A percentile compares a stretch with the other conserved stretches of the same genome.
Evolutionary conservation across 495 filamentous ascomycete genomes (phyloP).

Genomic region (Penicillium subrubescens): DNA sequence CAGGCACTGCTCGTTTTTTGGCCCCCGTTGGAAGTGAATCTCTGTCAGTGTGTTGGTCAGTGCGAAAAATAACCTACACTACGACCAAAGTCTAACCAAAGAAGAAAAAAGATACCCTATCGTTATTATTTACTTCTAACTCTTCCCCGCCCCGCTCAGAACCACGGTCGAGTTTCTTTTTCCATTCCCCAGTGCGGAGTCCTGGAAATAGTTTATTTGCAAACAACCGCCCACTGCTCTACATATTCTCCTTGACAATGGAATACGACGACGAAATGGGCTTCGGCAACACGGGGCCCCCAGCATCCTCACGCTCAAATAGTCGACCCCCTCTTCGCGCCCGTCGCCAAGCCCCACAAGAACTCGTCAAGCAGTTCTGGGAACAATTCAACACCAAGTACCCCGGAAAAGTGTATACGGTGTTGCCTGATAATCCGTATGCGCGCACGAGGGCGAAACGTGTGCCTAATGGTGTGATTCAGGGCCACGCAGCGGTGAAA

Average conservation of each 20-base stretch:
- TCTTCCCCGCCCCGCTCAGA: neutral
- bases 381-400: conserved; percentile 68
- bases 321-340: conserved; percentile 46
- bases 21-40: conserved; percentile 2
- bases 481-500: conserved; percentile 57
- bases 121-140: too few relatives aligned
- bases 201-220: neutral
- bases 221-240: neutral
- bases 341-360: conserved; percentile 65
- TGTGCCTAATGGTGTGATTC: conserved; percentile 51
- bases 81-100: neutral
- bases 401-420: conserved; percentile 62
- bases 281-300: conserved; percentile 28
- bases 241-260: conserved; percentile 15
- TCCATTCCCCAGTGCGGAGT: neutral
- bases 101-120: conserved; percentile 4
- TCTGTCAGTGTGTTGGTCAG: conserved; percentile 6
- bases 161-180: neutral
- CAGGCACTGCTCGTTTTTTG: conserved; percentile 1
- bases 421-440: conserved; percentile 75
- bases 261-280: conserved; percentile 40
- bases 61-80: conserved; percentile 3
- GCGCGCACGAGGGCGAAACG: conserved; percentile 62
- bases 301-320: conserved; percentile 43
- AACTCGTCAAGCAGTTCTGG: conserved; percentile 78